These are phyloP conservation scores for Verticillium nonalfalfae DNA, from an alignment of 2,329 filamentous ascomycete genomes.

Conservation along the genomic window DNA sequence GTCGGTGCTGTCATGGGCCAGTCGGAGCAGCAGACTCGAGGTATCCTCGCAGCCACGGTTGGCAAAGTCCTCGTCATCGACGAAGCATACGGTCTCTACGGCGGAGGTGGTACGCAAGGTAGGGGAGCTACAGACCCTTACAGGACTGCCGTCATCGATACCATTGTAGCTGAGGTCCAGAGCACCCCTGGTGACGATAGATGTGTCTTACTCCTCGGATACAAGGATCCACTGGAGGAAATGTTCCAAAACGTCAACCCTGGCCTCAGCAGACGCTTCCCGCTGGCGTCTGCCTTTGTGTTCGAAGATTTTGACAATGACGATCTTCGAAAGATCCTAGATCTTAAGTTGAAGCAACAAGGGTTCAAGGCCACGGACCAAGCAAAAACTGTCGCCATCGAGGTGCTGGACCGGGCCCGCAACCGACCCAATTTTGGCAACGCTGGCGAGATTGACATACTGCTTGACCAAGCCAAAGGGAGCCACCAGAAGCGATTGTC, in stretches of 20 bases:
- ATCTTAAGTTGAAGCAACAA: conserved; percentile 54
- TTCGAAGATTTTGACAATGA: conserved; percentile 63
- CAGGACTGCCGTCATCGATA: conserved; percentile 64
- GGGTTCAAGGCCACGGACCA: conserved; percentile 44
- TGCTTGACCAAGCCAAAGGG: conserved; percentile 39
- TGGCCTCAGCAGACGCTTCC: conserved; percentile 61
- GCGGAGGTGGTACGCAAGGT: conserved; percentile 22
- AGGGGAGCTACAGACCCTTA: conserved; percentile 28
- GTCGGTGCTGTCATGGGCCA: conserved; percentile 55
- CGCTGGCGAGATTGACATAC: conserved; percentile 66
- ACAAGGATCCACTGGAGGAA: conserved; percentile 60
- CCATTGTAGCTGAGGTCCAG: conserved; percentile 68
- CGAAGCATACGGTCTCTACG: conserved; percentile 65
- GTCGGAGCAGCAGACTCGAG: conserved; percentile 68
- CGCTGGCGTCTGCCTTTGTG: conserved; percentile 52
- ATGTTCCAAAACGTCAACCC: conserved; percentile 75
- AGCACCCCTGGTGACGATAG: conserved; percentile 64
- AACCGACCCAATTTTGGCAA: conserved; percentile 66
- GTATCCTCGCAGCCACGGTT: conserved; percentile 55
- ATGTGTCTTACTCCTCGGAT: conserved; percentile 66
- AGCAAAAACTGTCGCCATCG: conserved; percentile 48
- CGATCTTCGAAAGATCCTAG: conserved; percentile 53
- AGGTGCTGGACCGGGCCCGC: conserved; percentile 53
- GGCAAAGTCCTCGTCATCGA: conserved; percentile 79
- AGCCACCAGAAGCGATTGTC: conserved; percentile 11